These are phyloP conservation scores for Kodamaea sp. DNA, from an alignment of 1,139 yeast species.

Conservation along the genomic window DNA sequence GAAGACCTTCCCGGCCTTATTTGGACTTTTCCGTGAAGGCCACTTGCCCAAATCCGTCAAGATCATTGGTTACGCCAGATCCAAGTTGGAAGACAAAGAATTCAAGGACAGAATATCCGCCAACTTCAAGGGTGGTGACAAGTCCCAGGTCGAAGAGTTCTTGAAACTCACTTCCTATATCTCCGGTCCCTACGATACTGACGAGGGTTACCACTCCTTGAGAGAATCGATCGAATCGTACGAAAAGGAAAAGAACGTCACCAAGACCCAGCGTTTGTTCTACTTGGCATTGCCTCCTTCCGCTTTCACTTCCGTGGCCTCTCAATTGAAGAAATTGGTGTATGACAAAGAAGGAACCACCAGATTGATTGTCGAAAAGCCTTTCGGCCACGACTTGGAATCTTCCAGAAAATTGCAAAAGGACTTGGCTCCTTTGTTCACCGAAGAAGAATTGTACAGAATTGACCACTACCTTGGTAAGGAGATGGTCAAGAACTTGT, in stretches of 20 bases:
- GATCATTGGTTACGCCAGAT: conserved; percentile 91
- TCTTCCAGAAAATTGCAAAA: conserved; percentile 76
- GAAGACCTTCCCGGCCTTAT: conserved; percentile 85
- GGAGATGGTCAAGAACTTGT: conserved; percentile 94
- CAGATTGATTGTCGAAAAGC: conserved; percentile 91
- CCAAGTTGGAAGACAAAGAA: conserved; percentile 66
- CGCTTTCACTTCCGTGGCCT: conserved; percentile 79
- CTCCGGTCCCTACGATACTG: conserved; percentile 76
- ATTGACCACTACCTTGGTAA: conserved; percentile 97
- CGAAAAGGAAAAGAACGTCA: conserved; percentile 50
- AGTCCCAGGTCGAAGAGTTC: conserved; percentile 62
- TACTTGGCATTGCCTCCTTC: conserved; percentile 96
- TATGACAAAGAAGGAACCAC: conserved; percentile 68
- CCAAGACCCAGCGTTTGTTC: conserved; percentile 71
- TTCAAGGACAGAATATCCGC: conserved; percentile 66
- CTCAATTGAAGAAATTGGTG: conserved; percentile 65
- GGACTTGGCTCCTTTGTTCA: conserved; percentile 79
- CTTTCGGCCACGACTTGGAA: conserved; percentile 90
- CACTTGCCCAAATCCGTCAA: conserved; percentile 67
- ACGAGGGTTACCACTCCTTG: conserved; percentile 68
- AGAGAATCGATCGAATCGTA: conserved; percentile 55
- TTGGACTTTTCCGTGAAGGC: conserved; percentile 76
- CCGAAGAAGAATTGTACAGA: conserved; percentile 89
- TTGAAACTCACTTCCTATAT: conserved; percentile 65
- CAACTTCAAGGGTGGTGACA: conserved; percentile 54